Evolutionary conservation across 176 grass and related monocot species (phyloP), one percentile per base, ranked within the genome.

Genomic region (Musa troglodytarum): DNA sequence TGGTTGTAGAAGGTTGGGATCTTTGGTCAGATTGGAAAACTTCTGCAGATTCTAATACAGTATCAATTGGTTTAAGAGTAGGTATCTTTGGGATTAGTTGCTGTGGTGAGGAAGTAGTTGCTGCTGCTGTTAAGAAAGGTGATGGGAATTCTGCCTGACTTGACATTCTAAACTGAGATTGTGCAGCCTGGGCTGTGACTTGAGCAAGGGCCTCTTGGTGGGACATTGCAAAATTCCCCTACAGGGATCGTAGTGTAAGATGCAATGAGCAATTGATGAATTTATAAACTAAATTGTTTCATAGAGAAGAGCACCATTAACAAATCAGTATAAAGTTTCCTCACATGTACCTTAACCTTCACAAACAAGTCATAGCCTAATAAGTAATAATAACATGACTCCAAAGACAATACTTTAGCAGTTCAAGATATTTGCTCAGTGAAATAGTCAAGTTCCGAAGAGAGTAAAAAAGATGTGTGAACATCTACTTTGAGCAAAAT

Each of bases 151-250:
- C 86, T 68, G 70, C 29, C 53, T 85, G 71, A 79, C 68, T 88
- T 17, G 63, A 63, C 79, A 87, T 89, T 69, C 59, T 87, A 81
- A 86, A 84, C 8, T 79, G 87, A 50, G 92, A 89, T 59, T 87
- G 81, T 12, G 54, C 82, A 73, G 87, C 92, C 85, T 92, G 87
- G 52, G 87, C 89, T 52, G 92, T 96, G 71, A 96, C 92, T 92
- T 96, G 89, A 75, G 89, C 92, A 64, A 89, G 82, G 23, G 75
- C 92, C 83, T 92, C 86, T 72, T 96, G 92, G 83, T 96, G 92
- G 24, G 92, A 92, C 85, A 96, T 89, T 82, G 80, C 89, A 71
- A 96, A 96, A 74, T 83, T 87, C 49, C 81, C 85, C 89, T 96
- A 78, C 52, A 81, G 54, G 2, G 11, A 43, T 23, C 12, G 11